phyloP scores from a whole-genome alignment of 1,284 basidiomycete genomes.

The Cryptococcus neoformans region DNA sequence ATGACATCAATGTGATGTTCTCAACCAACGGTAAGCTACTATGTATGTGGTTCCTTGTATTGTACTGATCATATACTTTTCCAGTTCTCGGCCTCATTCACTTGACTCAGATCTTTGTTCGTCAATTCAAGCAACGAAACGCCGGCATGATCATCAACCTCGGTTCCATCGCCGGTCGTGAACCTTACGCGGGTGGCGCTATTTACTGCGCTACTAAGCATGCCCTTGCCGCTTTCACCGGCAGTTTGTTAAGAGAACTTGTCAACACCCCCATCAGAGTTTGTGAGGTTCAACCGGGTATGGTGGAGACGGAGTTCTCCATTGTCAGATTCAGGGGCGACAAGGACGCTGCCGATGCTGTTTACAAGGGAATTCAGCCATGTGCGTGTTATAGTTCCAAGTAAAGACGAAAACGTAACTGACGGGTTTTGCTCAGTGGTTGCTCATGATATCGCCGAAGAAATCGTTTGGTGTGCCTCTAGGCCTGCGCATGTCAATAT shows the following conservation, averaged over 20 bases:
- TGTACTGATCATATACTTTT: background rate
- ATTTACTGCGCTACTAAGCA: slow-evolving; percentile 54
- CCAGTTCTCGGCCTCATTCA: slow-evolving; percentile 43
- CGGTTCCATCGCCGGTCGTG: slow-evolving; percentile 87
- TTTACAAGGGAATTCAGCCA: slow-evolving; percentile 74
- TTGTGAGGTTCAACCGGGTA: slow-evolving; percentile 80
- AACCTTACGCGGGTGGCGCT: slow-evolving; percentile 77
- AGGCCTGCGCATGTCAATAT: slow-evolving; percentile 40
- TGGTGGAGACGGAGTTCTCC: slow-evolving; percentile 63
- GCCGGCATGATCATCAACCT: slow-evolving; percentile 67
- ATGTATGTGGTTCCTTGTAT: background rate
- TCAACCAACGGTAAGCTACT: slow-evolving; percentile 62
- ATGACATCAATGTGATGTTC: slow-evolving; percentile 66
- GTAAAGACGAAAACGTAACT: background rate
- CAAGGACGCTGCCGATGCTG: slow-evolving; percentile 70
- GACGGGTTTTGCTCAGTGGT: slow-evolving; percentile 53
- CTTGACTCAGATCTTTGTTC: slow-evolving; percentile 43
- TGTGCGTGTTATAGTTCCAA: slow-evolving; percentile 22
- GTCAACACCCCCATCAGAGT: slow-evolving; percentile 90
- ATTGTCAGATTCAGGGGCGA: slow-evolving; percentile 84
- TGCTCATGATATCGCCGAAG: slow-evolving; percentile 86
- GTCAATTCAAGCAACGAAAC: slow-evolving; percentile 85
- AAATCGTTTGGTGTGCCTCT: slow-evolving; percentile 70
- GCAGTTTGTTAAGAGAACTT: slow-evolving; percentile 73
- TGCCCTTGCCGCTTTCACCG: slow-evolving; percentile 86